These are phyloP conservation scores for Neurospora sp. DNA, from an alignment of 495 filamentous ascomycete genomes.

Conservation along the genomic window DNA sequence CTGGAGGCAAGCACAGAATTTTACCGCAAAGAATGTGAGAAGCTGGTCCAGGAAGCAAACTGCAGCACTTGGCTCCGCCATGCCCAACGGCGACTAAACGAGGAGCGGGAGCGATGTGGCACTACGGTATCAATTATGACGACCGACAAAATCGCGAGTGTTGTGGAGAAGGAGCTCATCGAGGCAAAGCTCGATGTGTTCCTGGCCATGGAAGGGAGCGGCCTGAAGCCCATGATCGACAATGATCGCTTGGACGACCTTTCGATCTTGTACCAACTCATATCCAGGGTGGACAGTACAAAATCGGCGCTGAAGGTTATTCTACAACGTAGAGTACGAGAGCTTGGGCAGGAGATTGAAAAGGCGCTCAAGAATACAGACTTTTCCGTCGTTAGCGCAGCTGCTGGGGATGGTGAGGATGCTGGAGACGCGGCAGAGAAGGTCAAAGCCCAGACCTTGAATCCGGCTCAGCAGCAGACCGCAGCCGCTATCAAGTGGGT, in stretches of 20 bases:
- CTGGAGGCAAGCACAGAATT: slow-evolving; percentile 59
- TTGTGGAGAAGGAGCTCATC: slow-evolving; percentile 77
- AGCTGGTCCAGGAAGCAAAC: slow-evolving; percentile 65
- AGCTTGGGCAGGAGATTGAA: slow-evolving; percentile 76
- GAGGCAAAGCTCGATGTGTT: slow-evolving; percentile 66
- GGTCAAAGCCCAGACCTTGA: slow-evolving; percentile 29
- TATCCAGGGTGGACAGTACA: slow-evolving; percentile 65
- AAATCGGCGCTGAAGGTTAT: slow-evolving; percentile 60
- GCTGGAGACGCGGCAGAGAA: slow-evolving; percentile 40
- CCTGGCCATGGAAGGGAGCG: slow-evolving; percentile 71
- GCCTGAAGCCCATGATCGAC: slow-evolving; percentile 83
- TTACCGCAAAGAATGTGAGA: slow-evolving; percentile 64
- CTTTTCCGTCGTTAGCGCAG: slow-evolving; percentile 27
- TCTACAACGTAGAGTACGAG: slow-evolving; percentile 64
- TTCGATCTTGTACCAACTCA: slow-evolving; percentile 63
- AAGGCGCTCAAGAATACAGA: slow-evolving; percentile 44
- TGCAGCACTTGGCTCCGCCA: slow-evolving; percentile 77
- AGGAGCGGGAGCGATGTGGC: slow-evolving; percentile 73
- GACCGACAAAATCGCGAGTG: slow-evolving; percentile 58
- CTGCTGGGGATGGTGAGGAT: slow-evolving; percentile 38
- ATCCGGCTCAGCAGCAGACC: slow-evolving; percentile 48
- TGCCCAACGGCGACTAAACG: slow-evolving; percentile 57
- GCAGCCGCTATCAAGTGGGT: slow-evolving; percentile 90
- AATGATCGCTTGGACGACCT: slow-evolving; percentile 73
- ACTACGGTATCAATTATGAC: slow-evolving; percentile 67